A percentile compares a stretch with the other conserved stretches of the same genome.
Evolutionary conservation across 2,329 filamentous ascomycete species (phyloP).

Genomic region (Capronia epimyces): DNA sequence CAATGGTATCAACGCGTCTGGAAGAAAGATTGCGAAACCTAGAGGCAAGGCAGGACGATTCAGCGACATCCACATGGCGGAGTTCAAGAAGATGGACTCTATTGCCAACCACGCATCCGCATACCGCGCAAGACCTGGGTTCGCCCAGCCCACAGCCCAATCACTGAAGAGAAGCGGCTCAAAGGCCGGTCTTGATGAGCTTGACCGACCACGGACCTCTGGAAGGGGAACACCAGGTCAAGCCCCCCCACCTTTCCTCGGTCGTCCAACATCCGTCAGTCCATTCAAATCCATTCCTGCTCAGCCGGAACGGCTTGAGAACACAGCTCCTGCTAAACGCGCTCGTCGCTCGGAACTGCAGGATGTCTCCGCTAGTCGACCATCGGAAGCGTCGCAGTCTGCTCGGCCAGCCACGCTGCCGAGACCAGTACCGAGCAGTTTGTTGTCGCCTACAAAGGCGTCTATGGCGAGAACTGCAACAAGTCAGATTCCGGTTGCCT

Average conservation of each 20-base stretch:
- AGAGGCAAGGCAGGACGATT: conserved; percentile 74
- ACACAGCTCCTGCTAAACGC: conserved; percentile 58
- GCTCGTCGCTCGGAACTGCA: conserved; percentile 62
- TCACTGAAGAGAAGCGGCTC: conserved; percentile 50
- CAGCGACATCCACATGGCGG: conserved; percentile 76
- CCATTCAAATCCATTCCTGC: conserved; percentile 33
- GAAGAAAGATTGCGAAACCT: conserved; percentile 71
- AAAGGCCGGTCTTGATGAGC: conserved; percentile 62
- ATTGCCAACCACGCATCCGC: conserved; percentile 81
- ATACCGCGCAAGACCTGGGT: conserved; percentile 50
- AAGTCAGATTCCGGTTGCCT: conserved; percentile 50
- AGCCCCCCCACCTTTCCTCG: conserved; percentile 31
- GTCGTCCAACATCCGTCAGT: conserved; percentile 25
- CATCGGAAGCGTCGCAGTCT: conserved; percentile 15
- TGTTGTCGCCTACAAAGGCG: conserved; percentile 74
- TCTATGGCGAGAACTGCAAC: conserved; percentile 60
- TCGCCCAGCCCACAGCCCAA: conserved; percentile 38
- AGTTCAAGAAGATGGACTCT: conserved; percentile 97
- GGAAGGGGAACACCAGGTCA: conserved; percentile 38
- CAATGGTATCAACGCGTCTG: conserved; percentile 33
- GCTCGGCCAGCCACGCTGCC: conserved; percentile 35
- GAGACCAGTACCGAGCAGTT: conserved; percentile 48
- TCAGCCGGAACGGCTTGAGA: conserved; percentile 30
- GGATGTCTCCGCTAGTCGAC: conserved; percentile 61
- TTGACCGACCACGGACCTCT: conserved; percentile 36